Base-by-base conservation (phyloP, 2,329 filamentous ascomycete species). In the Fusarium liriodendri region DNA sequence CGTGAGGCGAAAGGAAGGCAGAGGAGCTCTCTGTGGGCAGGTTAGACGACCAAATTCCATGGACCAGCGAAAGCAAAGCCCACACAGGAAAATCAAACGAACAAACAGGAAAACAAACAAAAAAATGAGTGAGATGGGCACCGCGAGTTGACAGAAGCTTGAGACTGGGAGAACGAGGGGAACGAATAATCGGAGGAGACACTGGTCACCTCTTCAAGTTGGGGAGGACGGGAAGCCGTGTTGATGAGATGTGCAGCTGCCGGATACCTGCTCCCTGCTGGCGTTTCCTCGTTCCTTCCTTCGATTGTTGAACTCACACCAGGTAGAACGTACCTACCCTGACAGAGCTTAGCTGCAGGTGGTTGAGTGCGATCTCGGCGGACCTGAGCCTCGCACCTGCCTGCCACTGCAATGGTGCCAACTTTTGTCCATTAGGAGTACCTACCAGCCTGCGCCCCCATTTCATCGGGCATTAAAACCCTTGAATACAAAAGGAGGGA, bases 371-470 rank as follows among this genome's bases (percentile, higher is more conserved):
- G 45, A 29, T 18, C 5, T 50, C 52, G 10, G 52, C 27, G 25
- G 29, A 55, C 27, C 35, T 55, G 52, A 55, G 13, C 29, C 60
- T 68, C n/a, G 45, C 37, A 62, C 22, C 55, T 69, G 47, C 32
- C 52, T 35, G 52, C 13, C 52, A 33, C 52, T 57, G 52, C 52
- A 10, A 16, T 11, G 9, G 47, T 29, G 47, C 47, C 25, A 52
- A 18, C 47, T 13, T 6, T n/a, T 29, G 11, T 45, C 40, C 40
- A 50, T 18, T 14, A 13, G 10, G 5, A n/a, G 25, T 52, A 32
- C 47, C 18, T 32, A 10, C 27, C 10, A n/a, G 13, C 47, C 6
- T 27, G n/a, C 10, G 27, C 27, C 27, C 14, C 25, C 25, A 11
- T 45, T 45, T 45, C 11, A 45, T 45, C 22, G 40, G 40, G 13